Percentiles rank a stretch among this genome's conserved stretches.
Conservation (phyloP, 2,329 filamentous ascomycete species). For the Apiospora rasikravindrae region DNA sequence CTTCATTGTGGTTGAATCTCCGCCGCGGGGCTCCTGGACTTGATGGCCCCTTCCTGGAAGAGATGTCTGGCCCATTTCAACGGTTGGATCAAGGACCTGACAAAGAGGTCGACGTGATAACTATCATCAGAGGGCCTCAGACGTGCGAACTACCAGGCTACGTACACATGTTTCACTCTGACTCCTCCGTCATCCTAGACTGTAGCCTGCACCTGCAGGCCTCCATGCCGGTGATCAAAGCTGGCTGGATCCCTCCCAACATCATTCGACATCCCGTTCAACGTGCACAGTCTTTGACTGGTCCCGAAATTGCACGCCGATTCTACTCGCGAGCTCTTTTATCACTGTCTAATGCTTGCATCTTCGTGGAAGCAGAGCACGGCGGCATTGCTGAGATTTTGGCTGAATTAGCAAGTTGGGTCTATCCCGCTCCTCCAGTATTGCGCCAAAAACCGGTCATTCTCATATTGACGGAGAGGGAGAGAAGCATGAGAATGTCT, state of each 20-base stretch:
- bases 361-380: neutral
- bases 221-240: slow-evolving; percentile 1
- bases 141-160: neutral
- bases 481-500: neutral
- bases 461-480: slow-evolving; percentile 7
- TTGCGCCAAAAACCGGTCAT: slow-evolving; percentile 5
- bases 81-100: neutral
- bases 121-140: neutral
- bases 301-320: neutral
- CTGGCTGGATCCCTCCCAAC: neutral
- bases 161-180: neutral
- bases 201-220: neutral
- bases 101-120: slow-evolving; percentile 4
- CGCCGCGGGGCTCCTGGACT: neutral
- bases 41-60: slow-evolving; percentile 2
- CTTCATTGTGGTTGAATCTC: slow-evolving; percentile 2
- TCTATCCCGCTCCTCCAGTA: neutral
- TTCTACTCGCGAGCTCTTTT: neutral
- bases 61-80: slow-evolving; percentile 1
- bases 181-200: neutral
- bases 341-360: neutral
- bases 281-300: neutral
- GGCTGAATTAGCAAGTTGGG: slow-evolving; percentile 5
- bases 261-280: neutral
- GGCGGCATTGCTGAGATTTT: neutral